Conservation (phyloP, 768 basidiomycete species). For the Tylopilus sp. region DNA sequence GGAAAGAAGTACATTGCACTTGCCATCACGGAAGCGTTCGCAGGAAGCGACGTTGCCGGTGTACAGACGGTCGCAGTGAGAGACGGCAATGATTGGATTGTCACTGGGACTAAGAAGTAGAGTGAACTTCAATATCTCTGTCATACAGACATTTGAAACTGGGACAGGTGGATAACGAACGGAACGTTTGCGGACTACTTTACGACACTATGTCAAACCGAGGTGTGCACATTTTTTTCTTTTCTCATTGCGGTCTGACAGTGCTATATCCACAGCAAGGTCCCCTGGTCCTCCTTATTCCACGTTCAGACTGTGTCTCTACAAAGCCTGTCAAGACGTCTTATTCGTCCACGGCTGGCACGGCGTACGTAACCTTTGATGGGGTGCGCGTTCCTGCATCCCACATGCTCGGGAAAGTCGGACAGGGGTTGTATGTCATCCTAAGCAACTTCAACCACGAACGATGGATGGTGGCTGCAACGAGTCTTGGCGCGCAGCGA, state of each 20-base stretch:
- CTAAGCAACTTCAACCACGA: slow-evolving; percentile 89
- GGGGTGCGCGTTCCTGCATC: slow-evolving; percentile 78
- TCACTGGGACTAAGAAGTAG: slow-evolving; percentile 92
- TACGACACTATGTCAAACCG: slow-evolving; percentile 73
- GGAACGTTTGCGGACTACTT: slow-evolving; percentile 84
- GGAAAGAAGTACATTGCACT: slow-evolving; percentile 86
- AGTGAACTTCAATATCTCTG: not conserved
- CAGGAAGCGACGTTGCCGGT: slow-evolving; percentile 82
- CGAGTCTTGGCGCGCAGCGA: slow-evolving; percentile 72
- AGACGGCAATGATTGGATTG: slow-evolving; percentile 84
- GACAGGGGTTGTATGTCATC: slow-evolving; percentile 79
- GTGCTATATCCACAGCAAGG: slow-evolving; percentile 45
- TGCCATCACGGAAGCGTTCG: slow-evolving; percentile 93
- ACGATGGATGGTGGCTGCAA: slow-evolving; percentile 80
- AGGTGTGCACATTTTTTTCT: slow-evolving; percentile 36
- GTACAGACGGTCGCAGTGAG: slow-evolving; percentile 81
- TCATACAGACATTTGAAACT: slow-evolving; percentile 7
- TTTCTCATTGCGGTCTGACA: slow-evolving; percentile 2
- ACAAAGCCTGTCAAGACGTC: slow-evolving; percentile 91
- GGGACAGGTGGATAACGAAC: slow-evolving; percentile 82
- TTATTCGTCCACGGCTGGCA: slow-evolving; percentile 90
- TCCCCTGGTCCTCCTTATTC: slow-evolving; percentile 73
- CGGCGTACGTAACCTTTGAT: slow-evolving; percentile 81
- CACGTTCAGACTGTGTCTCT: slow-evolving; percentile 65
- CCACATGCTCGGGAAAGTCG: slow-evolving; percentile 84